Base-by-base conservation (phyloP, 2,329 filamentous ascomycete genomes). In the Curvularia eragrostidis region DNA sequence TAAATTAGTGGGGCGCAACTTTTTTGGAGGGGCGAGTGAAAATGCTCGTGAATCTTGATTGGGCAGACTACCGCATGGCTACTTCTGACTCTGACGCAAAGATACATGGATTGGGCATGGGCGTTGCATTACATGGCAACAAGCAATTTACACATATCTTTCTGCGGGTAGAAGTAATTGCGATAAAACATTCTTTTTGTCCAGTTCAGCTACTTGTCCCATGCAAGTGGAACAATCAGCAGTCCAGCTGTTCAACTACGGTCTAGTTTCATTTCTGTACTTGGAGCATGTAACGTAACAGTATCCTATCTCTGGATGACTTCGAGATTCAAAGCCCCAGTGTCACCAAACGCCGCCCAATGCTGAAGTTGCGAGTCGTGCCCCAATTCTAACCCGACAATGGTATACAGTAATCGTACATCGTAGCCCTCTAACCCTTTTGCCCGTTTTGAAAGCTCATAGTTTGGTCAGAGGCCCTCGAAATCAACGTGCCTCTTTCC, bases 281-380 rank as follows among this genome's bases (percentile, higher is more conserved):
- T 24, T 15, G 6, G 18, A 44, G 26, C 18, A 44, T 41, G 21
- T 13, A 30, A 41, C 21, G 18, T n/a, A 36, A 9, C 12, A 9
- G 28, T 21, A 39, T 24, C 7, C 19, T 23, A 13, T 23, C 5
- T 26, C 50, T 30, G 47, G 2, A 44, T 36, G 13, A 5, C n/a
- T n/a, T 10, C 26, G 23, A 38, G 8, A 53, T 30, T n/a, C 15
- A 5, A 15, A 38, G n/a, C 21, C 32, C 28, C 13, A 13, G 43
- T 52, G 36, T 54, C 21, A 44, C 53, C 12, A 39, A 61, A 68
- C 66, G 61, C 66, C 66, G 56, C 66, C 64, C 64, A 64, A 67
- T 68, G 66, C 66, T 57, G 49, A 56, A 58, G 48, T 59, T 58
- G 51, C 54, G 54, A 57, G 54, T 50, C 36, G 34, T 50, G 36